Conservation (phyloP, 140 eudicot genomes). For the Stevia rebaudiana region DNA sequence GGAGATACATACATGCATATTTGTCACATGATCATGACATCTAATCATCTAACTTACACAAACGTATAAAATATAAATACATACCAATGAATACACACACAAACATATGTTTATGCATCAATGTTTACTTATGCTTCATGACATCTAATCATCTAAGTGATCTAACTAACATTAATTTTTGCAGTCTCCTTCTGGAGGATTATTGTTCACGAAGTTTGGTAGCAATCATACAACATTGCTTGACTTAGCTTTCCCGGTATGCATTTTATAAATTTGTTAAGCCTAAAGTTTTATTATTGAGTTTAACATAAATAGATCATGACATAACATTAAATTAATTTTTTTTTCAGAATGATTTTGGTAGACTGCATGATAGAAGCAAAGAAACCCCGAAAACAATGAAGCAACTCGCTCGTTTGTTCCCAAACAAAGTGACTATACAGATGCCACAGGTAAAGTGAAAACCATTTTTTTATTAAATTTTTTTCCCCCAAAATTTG, state of each 20-base stretch:
- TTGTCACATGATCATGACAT: background rate
- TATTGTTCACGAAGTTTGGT: slow-evolving; percentile 80
- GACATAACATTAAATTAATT: background rate
- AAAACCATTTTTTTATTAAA: background rate
- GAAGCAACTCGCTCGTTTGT: slow-evolving; percentile 79
- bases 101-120: background rate
- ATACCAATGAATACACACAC: background rate
- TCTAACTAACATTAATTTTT: slow-evolving; percentile 4
- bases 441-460: slow-evolving; percentile 83
- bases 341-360: slow-evolving; percentile 56
- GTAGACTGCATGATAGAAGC: slow-evolving; percentile 75
- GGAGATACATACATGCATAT: background rate
- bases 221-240: slow-evolving; percentile 78
- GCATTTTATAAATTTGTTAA: background rate
- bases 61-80: background rate
- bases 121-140: background rate
- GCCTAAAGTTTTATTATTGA: background rate
- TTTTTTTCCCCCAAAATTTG: no score
- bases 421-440: slow-evolving; percentile 83
- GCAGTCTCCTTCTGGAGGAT: slow-evolving; percentile 92
- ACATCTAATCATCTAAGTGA: background rate
- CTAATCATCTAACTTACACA: background rate
- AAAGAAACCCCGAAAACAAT: slow-evolving; percentile 73
- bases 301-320: background rate
- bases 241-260: slow-evolving; percentile 86